A percentile compares a stretch with the other conserved stretches of the same genome.
Evolutionary conservation across 768 basidiomycete species (phyloP).

Genomic region (Amanita phalloides): DNA sequence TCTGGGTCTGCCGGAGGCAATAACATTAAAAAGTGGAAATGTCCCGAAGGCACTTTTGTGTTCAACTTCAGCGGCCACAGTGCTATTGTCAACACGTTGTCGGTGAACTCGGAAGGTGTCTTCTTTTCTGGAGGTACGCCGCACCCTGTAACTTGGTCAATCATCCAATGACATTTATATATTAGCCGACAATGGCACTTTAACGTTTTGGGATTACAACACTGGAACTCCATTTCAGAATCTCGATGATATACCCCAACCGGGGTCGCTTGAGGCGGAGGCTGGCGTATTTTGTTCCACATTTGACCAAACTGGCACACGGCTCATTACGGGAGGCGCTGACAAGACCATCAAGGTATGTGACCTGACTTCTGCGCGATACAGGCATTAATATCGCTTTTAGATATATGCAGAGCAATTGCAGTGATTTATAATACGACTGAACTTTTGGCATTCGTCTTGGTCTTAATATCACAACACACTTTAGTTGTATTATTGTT

Average conservation of each 20-base stretch:
- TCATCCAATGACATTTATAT: not conserved
- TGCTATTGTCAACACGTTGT: constrained; percentile 93
- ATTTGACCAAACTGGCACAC: constrained; percentile 91
- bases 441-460: not conserved
- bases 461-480: not conserved
- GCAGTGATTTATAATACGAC: constrained; percentile 21
- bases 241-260: constrained; percentile 88
- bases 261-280: constrained; percentile 96
- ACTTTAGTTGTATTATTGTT: not conserved
- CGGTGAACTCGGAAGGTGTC: constrained; percentile 91
- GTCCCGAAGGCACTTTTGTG: constrained; percentile 91
- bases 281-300: constrained; percentile 95
- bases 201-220: constrained; percentile 91
- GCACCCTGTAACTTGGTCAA: too few relatives aligned
- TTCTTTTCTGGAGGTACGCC: constrained; percentile 89
- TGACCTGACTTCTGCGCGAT: not conserved
- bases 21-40: constrained; percentile 99
- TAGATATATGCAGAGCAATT: constrained; percentile 66
- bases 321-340: constrained; percentile 91
- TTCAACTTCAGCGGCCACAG: constrained; percentile 96
- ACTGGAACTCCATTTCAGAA: constrained; percentile 95
- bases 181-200: constrained; percentile 67
- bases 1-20: constrained; percentile 96
- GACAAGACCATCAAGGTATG: constrained; percentile 97
- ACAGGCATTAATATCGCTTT: not conserved